A percentile compares a stretch with the other conserved stretches of the same genome.
phyloP scores from a whole-genome alignment of 805 yeast species.

The Spencermartinsiella europaea region DNA sequence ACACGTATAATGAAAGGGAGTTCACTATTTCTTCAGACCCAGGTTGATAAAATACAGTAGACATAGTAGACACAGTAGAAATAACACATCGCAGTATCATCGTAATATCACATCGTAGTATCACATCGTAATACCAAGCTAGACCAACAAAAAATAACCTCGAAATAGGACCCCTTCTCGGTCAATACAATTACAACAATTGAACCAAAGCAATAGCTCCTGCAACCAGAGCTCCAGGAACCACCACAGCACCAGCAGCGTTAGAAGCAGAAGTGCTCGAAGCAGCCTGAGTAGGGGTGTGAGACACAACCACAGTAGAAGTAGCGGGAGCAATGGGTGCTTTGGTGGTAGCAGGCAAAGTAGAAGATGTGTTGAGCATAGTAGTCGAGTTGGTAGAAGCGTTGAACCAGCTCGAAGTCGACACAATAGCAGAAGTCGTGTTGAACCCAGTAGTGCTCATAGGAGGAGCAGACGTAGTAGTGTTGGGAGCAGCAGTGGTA shows the following conservation, averaged over 20 bases:
- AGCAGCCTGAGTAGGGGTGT: constrained; percentile 10
- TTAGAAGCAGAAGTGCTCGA: constrained; percentile 3
- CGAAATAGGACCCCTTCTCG: neutral
- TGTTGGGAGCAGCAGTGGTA: constrained; percentile 9
- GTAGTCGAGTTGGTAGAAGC: constrained; percentile 3
- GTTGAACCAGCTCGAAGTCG: constrained; percentile 5
- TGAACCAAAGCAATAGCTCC: constrained; percentile 8
- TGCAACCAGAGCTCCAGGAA: constrained; percentile 9
- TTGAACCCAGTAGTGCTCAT: constrained; percentile 9
- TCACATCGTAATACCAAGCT: too few relatives aligned
- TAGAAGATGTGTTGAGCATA: constrained; percentile 2
- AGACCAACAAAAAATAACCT: too few relatives aligned
- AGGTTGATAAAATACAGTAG: too few relatives aligned
- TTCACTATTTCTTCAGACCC: too few relatives aligned
- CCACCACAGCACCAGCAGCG: constrained; percentile 6
- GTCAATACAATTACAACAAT: constrained; percentile 4
- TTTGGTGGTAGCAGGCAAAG: neutral
- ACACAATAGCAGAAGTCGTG: constrained; percentile 4
- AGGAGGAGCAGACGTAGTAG: constrained; percentile 5
- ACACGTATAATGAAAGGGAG: too few relatives aligned
- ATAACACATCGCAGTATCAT: too few relatives aligned
- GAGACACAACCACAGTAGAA: constrained; percentile 1
- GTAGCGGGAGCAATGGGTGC: neutral
- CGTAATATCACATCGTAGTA: too few relatives aligned
- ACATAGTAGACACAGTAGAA: too few relatives aligned